These are phyloP conservation scores for Colletotrichum trifolii DNA, from an alignment of 2,329 filamentous ascomycete species.

Conservation along the genomic window DNA sequence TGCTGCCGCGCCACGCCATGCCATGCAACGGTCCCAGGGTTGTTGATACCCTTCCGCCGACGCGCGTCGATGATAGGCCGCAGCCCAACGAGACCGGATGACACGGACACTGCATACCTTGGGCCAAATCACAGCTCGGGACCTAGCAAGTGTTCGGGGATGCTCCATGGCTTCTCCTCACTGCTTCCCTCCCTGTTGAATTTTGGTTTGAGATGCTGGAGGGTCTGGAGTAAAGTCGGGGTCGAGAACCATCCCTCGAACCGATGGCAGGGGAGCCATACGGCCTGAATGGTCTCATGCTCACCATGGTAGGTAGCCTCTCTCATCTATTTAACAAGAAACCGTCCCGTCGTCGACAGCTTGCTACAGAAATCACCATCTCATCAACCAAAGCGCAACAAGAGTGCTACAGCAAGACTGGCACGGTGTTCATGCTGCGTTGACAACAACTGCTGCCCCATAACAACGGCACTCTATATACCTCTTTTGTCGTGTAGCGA, in stretches of 20 bases:
- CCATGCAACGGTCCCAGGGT: neutral
- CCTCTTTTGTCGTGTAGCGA: neutral
- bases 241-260: conserved; percentile 18
- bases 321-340: conserved; percentile 28
- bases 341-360: conserved; percentile 14
- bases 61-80: conserved; percentile 35
- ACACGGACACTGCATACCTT: conserved; percentile 28
- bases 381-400: conserved; percentile 3
- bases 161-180: conserved; percentile 28
- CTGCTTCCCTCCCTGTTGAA: conserved; percentile 14
- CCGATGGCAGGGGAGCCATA: conserved; percentile 6
- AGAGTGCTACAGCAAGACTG: conserved; percentile 27
- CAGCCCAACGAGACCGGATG: conserved; percentile 28
- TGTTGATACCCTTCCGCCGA: conserved; percentile 20
- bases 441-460: conserved; percentile 9
- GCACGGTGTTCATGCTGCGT: conserved; percentile 23
- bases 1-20: conserved; percentile 26
- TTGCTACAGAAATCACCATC: neutral
- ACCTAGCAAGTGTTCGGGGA: conserved; percentile 14
- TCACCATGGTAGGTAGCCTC: neutral
- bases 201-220: conserved; percentile 27
- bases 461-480: neutral
- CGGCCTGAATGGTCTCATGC: conserved; percentile 7
- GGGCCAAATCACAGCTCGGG: conserved; percentile 23
- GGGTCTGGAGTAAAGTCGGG: conserved; percentile 34